A percentile compares a stretch with the other conserved stretches of the same genome.
Evolutionary conservation across 2,329 filamentous ascomycete species (phyloP).

Genomic region (Akanthomyces uredinophilus): DNA sequence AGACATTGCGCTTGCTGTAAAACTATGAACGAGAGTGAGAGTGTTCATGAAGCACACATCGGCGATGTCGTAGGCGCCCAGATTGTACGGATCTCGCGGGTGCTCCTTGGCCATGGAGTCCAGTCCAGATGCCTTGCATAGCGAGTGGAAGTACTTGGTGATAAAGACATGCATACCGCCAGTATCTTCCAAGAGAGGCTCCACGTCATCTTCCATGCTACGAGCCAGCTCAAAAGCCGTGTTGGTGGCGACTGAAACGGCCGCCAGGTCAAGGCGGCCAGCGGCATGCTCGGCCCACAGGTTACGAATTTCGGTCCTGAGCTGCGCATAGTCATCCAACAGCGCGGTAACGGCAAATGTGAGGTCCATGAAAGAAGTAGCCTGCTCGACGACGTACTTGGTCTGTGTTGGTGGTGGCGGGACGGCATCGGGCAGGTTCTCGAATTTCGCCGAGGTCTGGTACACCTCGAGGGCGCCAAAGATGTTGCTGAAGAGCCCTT

Average conservation of each 20-base stretch:
- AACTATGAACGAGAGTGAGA: constrained; percentile 9
- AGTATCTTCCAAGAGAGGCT: constrained; percentile 23
- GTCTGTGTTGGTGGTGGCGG: not conserved
- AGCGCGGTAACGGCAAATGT: constrained; percentile 17
- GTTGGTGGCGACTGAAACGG: constrained; percentile 20
- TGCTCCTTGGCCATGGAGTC: not conserved
- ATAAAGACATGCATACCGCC: not conserved
- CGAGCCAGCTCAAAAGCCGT: constrained; percentile 19
- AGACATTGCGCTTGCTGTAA: not conserved
- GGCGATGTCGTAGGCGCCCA: constrained; percentile 15
- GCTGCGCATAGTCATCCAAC: constrained; percentile 10
- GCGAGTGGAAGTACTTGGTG: not conserved
- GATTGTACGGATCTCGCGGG: constrained; percentile 12
- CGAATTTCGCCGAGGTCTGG: constrained; percentile 16
- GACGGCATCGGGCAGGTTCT: constrained; percentile 16
- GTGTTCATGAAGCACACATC: constrained; percentile 9
- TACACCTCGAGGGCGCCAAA: no score
- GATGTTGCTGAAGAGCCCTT: not conserved
- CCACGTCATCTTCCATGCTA: constrained; percentile 39
- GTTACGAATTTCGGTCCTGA: constrained; percentile 11
- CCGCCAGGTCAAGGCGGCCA: constrained; percentile 17
- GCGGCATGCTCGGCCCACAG: constrained; percentile 16
- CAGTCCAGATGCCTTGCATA: constrained; percentile 10
- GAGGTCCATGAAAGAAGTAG: constrained; percentile 10
- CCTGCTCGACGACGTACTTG: constrained; percentile 17